Evolutionary conservation across 2,329 filamentous ascomycete species (phyloP), one percentile per base, ranked within the genome.

Genomic region (Cordyceps javanica): DNA sequence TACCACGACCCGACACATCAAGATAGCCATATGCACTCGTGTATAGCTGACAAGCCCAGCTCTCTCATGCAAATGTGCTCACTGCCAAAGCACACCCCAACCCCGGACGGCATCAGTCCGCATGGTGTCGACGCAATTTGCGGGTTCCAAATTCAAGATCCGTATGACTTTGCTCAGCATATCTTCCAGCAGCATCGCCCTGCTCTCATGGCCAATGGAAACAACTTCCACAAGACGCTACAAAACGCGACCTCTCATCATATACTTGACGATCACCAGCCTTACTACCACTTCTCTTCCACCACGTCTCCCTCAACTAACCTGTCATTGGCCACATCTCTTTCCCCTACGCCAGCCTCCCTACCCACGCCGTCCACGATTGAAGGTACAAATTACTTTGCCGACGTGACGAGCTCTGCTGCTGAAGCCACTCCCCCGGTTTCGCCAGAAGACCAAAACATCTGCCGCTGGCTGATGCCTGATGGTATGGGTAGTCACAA

Each of bases 381-480:
- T 30, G 67, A 64, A 41, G 55, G 39, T n/a, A 39, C 58, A 23
- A 59, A 59, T 21, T 61, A 55, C 42, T 59, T 59, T 34, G 26
- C 51, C 23, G 57, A 58, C n/a, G 34, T 51, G 16, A 53, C 45
- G 19, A 55, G 44, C 19, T 50, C 58, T 19, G 52, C 36, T 8
- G 23, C 38, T 10, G 55, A 63, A 62, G 30, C 55, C 54, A 5
- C 46, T 54, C 60, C 62, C n/a, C 56, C 57, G n/a, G 57, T 63
- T 56, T 58, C 59, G 19, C 55, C 60, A 3, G 61, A 66, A 2
- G 62, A 67, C 23, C 65, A 70, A 49, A 69, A 66, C 45, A 59
- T 59, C 9, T 75, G 73, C 59, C 66, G 64, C 23, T 75, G 73
- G 73, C 59, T 44, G 21, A 58, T 60, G 16, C 26, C 56, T 11